phyloP scores from a whole-genome alignment of 257 asterid genomes.

The Vinca minor region DNA sequence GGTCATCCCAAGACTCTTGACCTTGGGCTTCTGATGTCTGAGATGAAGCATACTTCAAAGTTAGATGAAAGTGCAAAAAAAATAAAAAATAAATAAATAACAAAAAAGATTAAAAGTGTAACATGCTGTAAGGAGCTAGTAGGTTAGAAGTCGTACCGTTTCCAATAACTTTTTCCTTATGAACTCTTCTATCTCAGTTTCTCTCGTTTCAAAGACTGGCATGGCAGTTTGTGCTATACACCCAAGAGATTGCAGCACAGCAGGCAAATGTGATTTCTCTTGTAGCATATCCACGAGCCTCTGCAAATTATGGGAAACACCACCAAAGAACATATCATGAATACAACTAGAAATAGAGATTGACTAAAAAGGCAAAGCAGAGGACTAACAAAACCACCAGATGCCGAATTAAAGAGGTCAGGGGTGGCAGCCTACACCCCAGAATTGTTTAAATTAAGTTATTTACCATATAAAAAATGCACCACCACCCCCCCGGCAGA shows the following conservation, averaged over 20 bases:
- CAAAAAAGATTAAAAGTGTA: neutral
- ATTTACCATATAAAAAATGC: no score
- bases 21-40: slow-evolving; percentile 55
- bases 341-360: slow-evolving; percentile 9
- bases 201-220: slow-evolving; percentile 98
- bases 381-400: neutral
- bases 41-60: slow-evolving; percentile 19
- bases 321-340: slow-evolving; percentile 11
- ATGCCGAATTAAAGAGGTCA: neutral
- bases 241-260: slow-evolving; percentile 97
- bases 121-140: neutral
- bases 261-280: slow-evolving; percentile 83
- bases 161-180: slow-evolving; percentile 66
- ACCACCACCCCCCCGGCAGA: no score
- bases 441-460: no score
- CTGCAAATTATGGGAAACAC: slow-evolving; percentile 34
- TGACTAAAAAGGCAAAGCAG: slow-evolving; percentile 12
- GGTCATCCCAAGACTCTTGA: slow-evolving; percentile 72
- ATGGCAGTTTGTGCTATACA: slow-evolving; percentile 97
- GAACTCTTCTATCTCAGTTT: slow-evolving; percentile 72
- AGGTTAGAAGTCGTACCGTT: slow-evolving; percentile 47
- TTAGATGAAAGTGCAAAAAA: slow-evolving; percentile 7
- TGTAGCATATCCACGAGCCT: slow-evolving; percentile 92
- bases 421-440: no score
- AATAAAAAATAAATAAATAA: no score